Percentiles rank a stretch among this genome's conserved stretches.
Conservation (phyloP, 371 early-diverging fungal genomes). For the Zychaea mexicana region DNA sequence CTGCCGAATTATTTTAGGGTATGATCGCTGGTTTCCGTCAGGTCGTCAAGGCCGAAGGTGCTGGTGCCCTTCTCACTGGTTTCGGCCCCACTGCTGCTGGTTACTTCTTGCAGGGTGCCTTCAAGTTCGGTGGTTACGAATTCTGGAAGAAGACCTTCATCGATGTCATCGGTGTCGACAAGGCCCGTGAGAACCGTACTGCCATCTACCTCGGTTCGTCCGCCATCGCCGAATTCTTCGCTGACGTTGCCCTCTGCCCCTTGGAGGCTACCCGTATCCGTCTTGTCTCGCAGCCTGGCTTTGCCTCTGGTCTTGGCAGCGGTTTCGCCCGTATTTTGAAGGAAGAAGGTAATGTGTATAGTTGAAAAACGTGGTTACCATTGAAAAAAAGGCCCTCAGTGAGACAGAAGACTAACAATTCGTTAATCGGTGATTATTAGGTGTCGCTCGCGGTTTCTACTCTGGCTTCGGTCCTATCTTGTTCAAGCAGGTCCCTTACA, state of each 20-base stretch:
- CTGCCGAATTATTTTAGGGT: conserved; percentile 25
- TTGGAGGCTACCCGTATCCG: conserved; percentile 71
- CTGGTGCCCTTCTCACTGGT: conserved; percentile 84
- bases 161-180: conserved; percentile 73
- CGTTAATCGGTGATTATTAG: too few species aligned
- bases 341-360: conserved; percentile 78
- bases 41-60: conserved; percentile 82
- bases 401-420: too few species aligned
- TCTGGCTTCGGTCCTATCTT: conserved; percentile 78
- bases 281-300: conserved; percentile 58
- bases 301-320: conserved; percentile 57
- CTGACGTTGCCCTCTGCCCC: conserved; percentile 88
- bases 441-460: conserved; percentile 79
- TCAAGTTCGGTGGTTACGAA: conserved; percentile 94
- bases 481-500: conserved; percentile 92
- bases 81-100: conserved; percentile 84
- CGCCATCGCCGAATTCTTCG: conserved; percentile 92
- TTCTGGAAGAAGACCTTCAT: conserved; percentile 84
- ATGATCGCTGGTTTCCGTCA: conserved; percentile 67
- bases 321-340: conserved; percentile 59
- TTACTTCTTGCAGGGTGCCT: conserved; percentile 89
- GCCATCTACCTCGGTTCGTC: conserved; percentile 82
- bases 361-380: too few species aligned
- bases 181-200: conserved; percentile 80
- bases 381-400: too few species aligned